Percentiles rank a stretch among this genome's conserved stretches.
These are phyloP conservation scores for Oryza longistaminata DNA, from an alignment of 176 grass and related monocot genomes.

Conservation along the genomic window DNA sequence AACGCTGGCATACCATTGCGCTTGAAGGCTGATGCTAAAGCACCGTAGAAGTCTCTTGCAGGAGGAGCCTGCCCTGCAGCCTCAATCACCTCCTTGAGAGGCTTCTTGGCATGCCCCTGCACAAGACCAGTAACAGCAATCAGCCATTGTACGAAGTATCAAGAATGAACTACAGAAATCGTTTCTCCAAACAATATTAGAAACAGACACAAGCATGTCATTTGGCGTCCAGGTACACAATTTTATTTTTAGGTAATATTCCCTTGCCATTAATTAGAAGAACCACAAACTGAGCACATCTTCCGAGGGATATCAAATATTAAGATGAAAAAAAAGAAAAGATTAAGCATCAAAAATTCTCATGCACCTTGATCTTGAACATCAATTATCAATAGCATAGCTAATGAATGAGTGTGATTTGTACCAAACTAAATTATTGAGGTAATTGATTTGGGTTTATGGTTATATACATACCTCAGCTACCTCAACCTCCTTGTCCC, in stretches of 20 bases:
- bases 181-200: background rate
- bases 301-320: background rate
- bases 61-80: constrained; percentile 53
- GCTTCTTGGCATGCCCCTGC: constrained; percentile 40
- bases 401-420: background rate
- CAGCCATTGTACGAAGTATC: constrained; percentile 4
- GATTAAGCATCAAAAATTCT: background rate
- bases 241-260: background rate
- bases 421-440: background rate
- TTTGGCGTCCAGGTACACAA: background rate
- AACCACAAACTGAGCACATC: background rate
- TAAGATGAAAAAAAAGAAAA: background rate
- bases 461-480: constrained; percentile 46
- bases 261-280: constrained; percentile 15
- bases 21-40: constrained; percentile 53
- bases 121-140: constrained; percentile 8
- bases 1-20: constrained; percentile 68
- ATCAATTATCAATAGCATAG: background rate
- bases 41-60: constrained; percentile 69
- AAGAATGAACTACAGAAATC: background rate
- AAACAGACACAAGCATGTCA: background rate
- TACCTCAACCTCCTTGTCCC: constrained; percentile 94
- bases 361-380: background rate
- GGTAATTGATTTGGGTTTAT: background rate
- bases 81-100: constrained; percentile 46